These are phyloP conservation scores for Verticillium nonalfalfae DNA, from an alignment of 2,329 filamentous ascomycete genomes.

Conservation along the genomic window DNA sequence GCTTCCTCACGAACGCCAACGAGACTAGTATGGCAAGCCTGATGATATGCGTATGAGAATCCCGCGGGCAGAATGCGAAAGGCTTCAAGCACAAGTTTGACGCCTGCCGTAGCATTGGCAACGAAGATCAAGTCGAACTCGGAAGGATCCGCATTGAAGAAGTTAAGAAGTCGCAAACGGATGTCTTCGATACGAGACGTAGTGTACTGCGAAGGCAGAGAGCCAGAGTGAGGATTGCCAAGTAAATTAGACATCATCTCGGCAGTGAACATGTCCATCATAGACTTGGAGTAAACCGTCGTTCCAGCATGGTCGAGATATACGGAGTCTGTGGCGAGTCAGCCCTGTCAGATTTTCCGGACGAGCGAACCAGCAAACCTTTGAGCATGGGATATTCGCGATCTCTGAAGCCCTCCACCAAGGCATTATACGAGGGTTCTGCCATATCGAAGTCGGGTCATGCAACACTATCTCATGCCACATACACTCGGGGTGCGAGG, in stretches of 20 bases:
- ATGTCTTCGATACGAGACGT: slow-evolving; percentile 70
- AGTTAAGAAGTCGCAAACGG: slow-evolving; percentile 62
- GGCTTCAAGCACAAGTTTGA: slow-evolving; percentile 79
- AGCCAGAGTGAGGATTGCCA: slow-evolving; percentile 89
- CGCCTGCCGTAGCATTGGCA: slow-evolving; percentile 83
- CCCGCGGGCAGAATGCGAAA: slow-evolving; percentile 63
- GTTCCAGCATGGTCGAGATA: slow-evolving; percentile 97
- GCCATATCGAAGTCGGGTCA: not conserved
- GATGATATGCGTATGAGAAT: slow-evolving; percentile 78
- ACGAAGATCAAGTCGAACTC: slow-evolving; percentile 88
- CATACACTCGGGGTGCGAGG: not conserved
- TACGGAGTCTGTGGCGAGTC: slow-evolving; percentile 48
- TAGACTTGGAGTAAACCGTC: slow-evolving; percentile 72
- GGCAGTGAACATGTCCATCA: slow-evolving; percentile 72
- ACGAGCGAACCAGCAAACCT: slow-evolving; percentile 34
- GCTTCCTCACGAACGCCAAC: slow-evolving; percentile 76
- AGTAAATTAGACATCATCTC: slow-evolving; percentile 76
- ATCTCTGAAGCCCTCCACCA: slow-evolving; percentile 51
- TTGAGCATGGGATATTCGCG: slow-evolving; percentile 64
- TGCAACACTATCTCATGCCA: not conserved
- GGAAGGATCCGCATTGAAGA: slow-evolving; percentile 75
- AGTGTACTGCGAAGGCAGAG: slow-evolving; percentile 70
- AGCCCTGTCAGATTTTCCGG: slow-evolving; percentile 3
- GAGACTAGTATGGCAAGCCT: slow-evolving; percentile 79
- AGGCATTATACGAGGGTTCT: slow-evolving; percentile 44